Percentiles rank a stretch among this genome's conserved stretches.
These are phyloP conservation scores for Arthrobotrys pseudoclavata DNA, from an alignment of 2,329 filamentous ascomycete species.

Conservation along the genomic window DNA sequence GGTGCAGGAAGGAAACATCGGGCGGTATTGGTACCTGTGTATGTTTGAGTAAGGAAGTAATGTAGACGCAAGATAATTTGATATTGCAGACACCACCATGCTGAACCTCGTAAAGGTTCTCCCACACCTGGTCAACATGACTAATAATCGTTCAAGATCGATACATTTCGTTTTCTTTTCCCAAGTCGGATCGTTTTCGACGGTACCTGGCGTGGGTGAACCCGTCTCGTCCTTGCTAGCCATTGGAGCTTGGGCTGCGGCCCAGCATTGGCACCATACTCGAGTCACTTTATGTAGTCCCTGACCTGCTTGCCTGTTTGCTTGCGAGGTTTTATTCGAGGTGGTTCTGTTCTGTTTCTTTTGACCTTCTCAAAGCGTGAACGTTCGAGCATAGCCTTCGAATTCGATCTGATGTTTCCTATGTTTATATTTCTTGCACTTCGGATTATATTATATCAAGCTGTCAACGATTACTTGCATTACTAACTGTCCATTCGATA, in stretches of 20 bases:
- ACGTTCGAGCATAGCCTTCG: slow-evolving; percentile 51
- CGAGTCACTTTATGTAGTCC: slow-evolving; percentile 1
- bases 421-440: slow-evolving; percentile 32
- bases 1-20: no score
- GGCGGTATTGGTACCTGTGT: slow-evolving; percentile 35
- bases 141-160: slow-evolving; percentile 34
- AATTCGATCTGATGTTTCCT: slow-evolving; percentile 23
- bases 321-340: slow-evolving; percentile 36
- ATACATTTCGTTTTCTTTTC: slow-evolving; percentile 2
- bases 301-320: slow-evolving; percentile 14
- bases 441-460: background rate
- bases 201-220: slow-evolving; percentile 50
- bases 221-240: slow-evolving; percentile 30
- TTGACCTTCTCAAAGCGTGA: slow-evolving; percentile 58
- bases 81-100: slow-evolving; percentile 42
- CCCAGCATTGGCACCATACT: slow-evolving; percentile 23
- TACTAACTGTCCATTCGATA: slow-evolving; percentile 24
- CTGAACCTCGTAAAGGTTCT: slow-evolving; percentile 54
- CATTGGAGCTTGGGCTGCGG: slow-evolving; percentile 47
- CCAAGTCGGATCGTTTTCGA: slow-evolving; percentile 39
- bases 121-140: slow-evolving; percentile 44
- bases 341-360: slow-evolving; percentile 24
- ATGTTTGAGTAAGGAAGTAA: background rate
- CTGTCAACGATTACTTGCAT: no score
- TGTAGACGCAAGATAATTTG: slow-evolving; percentile 48